Percentiles rank a stretch among this genome's conserved stretches.
These are phyloP conservation scores for Populus euphratica DNA, from an alignment of 345 rosid species.

Conservation along the genomic window DNA sequence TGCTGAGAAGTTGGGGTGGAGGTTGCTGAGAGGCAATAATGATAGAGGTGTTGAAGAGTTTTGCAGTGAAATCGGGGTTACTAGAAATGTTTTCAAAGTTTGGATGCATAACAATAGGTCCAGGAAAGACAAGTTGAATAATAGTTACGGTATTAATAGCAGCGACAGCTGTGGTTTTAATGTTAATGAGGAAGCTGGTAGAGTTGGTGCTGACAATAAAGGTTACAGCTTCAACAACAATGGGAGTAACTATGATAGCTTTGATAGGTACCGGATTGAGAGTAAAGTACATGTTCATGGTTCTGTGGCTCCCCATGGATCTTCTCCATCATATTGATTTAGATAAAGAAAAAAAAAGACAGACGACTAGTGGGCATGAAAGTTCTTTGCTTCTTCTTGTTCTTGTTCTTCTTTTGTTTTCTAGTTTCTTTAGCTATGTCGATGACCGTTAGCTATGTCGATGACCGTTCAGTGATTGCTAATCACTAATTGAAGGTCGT, in stretches of 20 bases:
- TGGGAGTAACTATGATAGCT: background rate
- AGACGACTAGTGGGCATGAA: background rate
- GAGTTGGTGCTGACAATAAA: background rate
- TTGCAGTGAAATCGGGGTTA: slow-evolving; percentile 58
- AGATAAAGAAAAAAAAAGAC: background rate
- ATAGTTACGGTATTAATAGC: slow-evolving; percentile 7
- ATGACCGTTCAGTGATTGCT: slow-evolving; percentile 11
- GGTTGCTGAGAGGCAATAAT: slow-evolving; percentile 44
- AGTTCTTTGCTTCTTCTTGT: background rate
- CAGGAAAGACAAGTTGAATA: slow-evolving; percentile 35
- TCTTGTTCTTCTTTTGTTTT: background rate
- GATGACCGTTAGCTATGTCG: background rate
- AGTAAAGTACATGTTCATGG: slow-evolving; percentile 14
- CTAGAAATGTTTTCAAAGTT: slow-evolving; percentile 66
- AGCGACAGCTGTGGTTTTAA: background rate
- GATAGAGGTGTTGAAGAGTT: slow-evolving; percentile 48
- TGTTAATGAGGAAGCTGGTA: background rate
- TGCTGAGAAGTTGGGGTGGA: slow-evolving; percentile 78
- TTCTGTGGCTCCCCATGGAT: slow-evolving; percentile 16
- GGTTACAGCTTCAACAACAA: background rate
- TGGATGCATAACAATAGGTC: slow-evolving; percentile 87
- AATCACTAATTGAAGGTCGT: slow-evolving; percentile 5
- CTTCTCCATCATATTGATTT: slow-evolving; percentile 18
- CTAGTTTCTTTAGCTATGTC: slow-evolving; percentile 1
- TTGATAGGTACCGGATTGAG: slow-evolving; percentile 6